phyloP scores from a whole-genome alignment of 352 stramenopile species.

The Globisporangium sylvaticum region DNA sequence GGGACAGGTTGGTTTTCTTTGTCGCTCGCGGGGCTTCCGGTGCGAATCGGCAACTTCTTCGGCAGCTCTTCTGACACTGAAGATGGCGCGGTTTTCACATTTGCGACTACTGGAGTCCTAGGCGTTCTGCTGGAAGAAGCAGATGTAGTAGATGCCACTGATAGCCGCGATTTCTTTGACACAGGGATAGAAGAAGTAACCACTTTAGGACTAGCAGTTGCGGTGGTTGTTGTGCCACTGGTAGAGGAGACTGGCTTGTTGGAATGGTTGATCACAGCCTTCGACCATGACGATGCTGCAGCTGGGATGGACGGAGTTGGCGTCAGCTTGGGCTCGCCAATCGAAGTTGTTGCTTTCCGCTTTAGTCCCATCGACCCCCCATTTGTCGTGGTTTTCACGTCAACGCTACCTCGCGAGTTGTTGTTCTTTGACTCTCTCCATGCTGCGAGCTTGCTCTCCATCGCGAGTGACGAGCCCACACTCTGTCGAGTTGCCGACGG shows the following conservation, averaged over 20 bases:
- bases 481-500: not conserved
- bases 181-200: not conserved
- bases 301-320: not conserved
- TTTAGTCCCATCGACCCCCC: not conserved
- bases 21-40: constrained; percentile 10
- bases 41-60: not conserved
- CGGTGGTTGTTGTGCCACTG: not conserved
- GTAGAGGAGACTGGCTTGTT: constrained; percentile 1
- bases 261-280: not conserved
- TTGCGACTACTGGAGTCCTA: not conserved
- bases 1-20: constrained; percentile 16
- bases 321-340: constrained; percentile 6
- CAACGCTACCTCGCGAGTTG: not conserved
- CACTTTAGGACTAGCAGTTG: not conserved
- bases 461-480: not conserved
- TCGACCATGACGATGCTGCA: not conserved
- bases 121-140: not conserved
- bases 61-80: not conserved
- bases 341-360: constrained; percentile 8
- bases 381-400: not conserved
- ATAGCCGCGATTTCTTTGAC: constrained; percentile 1
- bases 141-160: not conserved
- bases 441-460: constrained; percentile 15
- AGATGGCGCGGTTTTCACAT: not conserved
- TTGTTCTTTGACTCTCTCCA: constrained; percentile 12